Evolutionary conservation across 2,329 filamentous ascomycete genomes (phyloP).

Genomic region (Penicillium nordicum): DNA sequence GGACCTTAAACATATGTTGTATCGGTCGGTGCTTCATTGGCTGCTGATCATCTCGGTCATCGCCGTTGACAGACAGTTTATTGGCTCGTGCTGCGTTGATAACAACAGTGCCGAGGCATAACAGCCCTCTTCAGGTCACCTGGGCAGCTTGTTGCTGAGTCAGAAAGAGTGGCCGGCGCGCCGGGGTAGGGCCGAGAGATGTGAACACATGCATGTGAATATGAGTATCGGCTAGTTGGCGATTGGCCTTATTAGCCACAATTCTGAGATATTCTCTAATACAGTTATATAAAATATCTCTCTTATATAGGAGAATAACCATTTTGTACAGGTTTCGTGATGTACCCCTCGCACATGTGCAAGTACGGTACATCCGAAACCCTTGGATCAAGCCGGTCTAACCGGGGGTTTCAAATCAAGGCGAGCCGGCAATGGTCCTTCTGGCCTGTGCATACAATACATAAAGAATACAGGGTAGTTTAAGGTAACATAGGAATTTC

Average conservation of each 20-base stretch:
- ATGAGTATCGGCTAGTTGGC: not conserved
- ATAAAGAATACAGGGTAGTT: not conserved
- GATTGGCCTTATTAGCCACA: not conserved
- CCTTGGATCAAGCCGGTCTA: not conserved
- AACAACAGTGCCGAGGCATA: conserved; percentile 19
- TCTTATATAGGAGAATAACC: not conserved
- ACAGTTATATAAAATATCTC: not conserved
- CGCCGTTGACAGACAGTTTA: conserved; percentile 8
- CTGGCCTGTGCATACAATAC: not conserved
- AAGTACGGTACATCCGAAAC: not conserved
- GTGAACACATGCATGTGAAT: conserved; percentile 9
- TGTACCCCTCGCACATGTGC: not conserved
- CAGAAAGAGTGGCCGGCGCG: not conserved
- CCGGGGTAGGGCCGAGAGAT: conserved; percentile 5
- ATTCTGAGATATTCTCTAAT: not conserved
- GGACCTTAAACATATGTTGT: conserved; percentile 2
- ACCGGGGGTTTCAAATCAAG: not conserved
- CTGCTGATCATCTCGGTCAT: conserved; percentile 21
- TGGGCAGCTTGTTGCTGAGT: not conserved
- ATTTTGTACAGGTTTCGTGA: no score
- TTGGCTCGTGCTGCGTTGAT: conserved; percentile 22
- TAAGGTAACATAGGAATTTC: conserved; percentile 15
- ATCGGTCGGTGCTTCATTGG: conserved; percentile 16
- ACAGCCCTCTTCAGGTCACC: not conserved
- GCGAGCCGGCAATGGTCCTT: no score